Conservation (phyloP, 768 basidiomycete species). For the Lactarius quietus region DNA sequence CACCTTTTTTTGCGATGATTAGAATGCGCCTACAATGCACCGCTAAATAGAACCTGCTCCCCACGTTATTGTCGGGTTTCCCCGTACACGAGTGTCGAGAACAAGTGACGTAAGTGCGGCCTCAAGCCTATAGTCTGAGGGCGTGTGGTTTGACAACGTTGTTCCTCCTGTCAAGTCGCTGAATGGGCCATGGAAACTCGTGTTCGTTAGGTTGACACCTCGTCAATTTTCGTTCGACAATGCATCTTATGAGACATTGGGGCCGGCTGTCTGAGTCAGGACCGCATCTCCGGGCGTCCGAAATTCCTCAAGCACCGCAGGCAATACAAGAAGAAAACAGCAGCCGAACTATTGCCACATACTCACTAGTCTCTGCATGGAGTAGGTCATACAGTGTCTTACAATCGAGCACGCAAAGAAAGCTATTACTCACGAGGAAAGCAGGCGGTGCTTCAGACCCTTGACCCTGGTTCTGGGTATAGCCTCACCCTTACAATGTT, state of each 20-base stretch:
- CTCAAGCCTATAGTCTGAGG: slow-evolving; percentile 19
- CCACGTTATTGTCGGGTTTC: slow-evolving; percentile 79
- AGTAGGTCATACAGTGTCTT: slow-evolving; percentile 45
- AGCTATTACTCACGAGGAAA: slow-evolving; percentile 56
- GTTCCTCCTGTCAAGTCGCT: slow-evolving; percentile 66
- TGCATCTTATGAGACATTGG: slow-evolving; percentile 62
- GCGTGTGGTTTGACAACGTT: slow-evolving; percentile 34
- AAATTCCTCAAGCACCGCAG: slow-evolving; percentile 71
- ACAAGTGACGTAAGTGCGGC: slow-evolving; percentile 64
- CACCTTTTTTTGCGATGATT: slow-evolving; percentile 31
- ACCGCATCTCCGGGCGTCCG: slow-evolving; percentile 73
- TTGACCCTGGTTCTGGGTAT: too few species aligned
- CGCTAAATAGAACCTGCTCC: too few species aligned
- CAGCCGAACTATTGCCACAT: slow-evolving; percentile 85
- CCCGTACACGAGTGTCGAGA: slow-evolving; percentile 75
- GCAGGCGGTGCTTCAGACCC: slow-evolving; percentile 52
- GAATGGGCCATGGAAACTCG: slow-evolving; percentile 88
- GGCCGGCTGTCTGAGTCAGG: slow-evolving; percentile 58
- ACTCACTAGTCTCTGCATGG: slow-evolving; percentile 58
- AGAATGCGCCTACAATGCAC: neutral
- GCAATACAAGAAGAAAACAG: slow-evolving; percentile 97
- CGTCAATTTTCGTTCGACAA: slow-evolving; percentile 75
- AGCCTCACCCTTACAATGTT: too few species aligned
- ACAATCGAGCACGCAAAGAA: slow-evolving; percentile 39
- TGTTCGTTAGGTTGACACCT: slow-evolving; percentile 80